phyloP scores from a whole-genome alignment of 805 yeast species.

The Spathaspora passalidarum region DNA sequence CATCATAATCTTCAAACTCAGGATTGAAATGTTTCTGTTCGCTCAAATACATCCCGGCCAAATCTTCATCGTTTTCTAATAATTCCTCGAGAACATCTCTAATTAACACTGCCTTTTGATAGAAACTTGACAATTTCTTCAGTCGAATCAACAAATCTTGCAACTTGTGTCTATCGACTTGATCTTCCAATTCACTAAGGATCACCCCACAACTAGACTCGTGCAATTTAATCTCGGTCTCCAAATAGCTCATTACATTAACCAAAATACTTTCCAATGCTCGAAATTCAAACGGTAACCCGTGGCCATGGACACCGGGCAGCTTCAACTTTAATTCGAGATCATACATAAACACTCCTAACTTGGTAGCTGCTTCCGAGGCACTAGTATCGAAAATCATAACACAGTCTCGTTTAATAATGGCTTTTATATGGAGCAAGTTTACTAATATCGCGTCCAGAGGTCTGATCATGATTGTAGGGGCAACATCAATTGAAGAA shows the following conservation, averaged over 20 bases:
- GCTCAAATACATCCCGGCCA: conserved; percentile 74
- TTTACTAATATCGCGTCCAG: conserved; percentile 75
- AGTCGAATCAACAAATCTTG: conserved; percentile 72
- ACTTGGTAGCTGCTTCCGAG: conserved; percentile 61
- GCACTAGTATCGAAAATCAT: conserved; percentile 78
- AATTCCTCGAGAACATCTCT: conserved; percentile 81
- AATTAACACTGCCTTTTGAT: conserved; percentile 72
- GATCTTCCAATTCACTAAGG: conserved; percentile 69
- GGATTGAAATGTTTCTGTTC: conserved; percentile 27
- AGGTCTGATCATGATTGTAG: conserved; percentile 78
- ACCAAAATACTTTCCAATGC: conserved; percentile 82
- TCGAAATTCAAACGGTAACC: conserved; percentile 60
- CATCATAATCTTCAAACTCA: conserved; percentile 49
- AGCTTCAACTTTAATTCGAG: conserved; percentile 66
- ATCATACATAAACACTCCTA: conserved; percentile 83
- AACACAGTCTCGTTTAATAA: conserved; percentile 76
- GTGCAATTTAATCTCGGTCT: conserved; percentile 67
- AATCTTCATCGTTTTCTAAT: conserved; percentile 82
- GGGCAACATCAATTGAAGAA: conserved; percentile 75
- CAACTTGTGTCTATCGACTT: conserved; percentile 72
- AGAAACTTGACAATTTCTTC: conserved; percentile 66
- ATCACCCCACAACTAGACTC: conserved; percentile 57
- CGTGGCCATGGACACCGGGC: conserved; percentile 16
- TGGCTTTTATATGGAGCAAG: conserved; percentile 82
- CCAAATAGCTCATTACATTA: conserved; percentile 76